phyloP scores from a whole-genome alignment of 2,329 filamentous ascomycete species.

The Fusarium sp. region DNA sequence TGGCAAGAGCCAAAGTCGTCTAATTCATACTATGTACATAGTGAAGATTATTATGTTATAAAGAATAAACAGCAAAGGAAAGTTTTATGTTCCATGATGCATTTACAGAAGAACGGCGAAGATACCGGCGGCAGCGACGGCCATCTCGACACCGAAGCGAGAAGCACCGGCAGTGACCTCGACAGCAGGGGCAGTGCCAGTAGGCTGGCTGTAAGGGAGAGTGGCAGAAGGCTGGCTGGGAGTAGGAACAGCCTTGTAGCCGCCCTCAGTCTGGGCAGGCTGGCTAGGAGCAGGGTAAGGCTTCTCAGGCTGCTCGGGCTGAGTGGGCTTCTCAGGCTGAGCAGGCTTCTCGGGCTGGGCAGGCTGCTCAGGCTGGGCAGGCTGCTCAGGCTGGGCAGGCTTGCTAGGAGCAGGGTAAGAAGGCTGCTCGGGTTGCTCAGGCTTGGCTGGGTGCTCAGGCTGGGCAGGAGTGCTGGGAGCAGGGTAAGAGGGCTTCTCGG shows the following conservation, averaged over 20 bases:
- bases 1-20: slow-evolving; percentile 44
- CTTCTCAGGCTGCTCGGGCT: slow-evolving; percentile 17
- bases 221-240: slow-evolving; percentile 44
- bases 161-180: slow-evolving; percentile 53
- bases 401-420: slow-evolving; percentile 4
- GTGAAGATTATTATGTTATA: slow-evolving; percentile 50
- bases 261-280: slow-evolving; percentile 25
- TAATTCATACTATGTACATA: slow-evolving; percentile 52
- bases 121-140: slow-evolving; percentile 53
- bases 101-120: slow-evolving; percentile 55
- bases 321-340: too few species aligned
- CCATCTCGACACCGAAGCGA: slow-evolving; percentile 52
- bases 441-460: slow-evolving; percentile 5
- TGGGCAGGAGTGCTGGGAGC: not conserved
- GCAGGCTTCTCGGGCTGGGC: slow-evolving; percentile 20
- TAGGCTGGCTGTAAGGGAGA: slow-evolving; percentile 37
- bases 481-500: slow-evolving; percentile 23
- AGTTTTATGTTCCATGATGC: slow-evolving; percentile 34
- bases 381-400: slow-evolving; percentile 13
- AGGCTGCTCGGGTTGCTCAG: slow-evolving; percentile 21
- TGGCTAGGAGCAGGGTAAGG: slow-evolving; percentile 25
- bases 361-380: not conserved
- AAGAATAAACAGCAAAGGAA: slow-evolving; percentile 45
- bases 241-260: slow-evolving; percentile 25
- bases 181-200: slow-evolving; percentile 40